These are phyloP conservation scores for Coemansia sp. DNA, from an alignment of 192 early-diverging fungal species.

Conservation along the genomic window DNA sequence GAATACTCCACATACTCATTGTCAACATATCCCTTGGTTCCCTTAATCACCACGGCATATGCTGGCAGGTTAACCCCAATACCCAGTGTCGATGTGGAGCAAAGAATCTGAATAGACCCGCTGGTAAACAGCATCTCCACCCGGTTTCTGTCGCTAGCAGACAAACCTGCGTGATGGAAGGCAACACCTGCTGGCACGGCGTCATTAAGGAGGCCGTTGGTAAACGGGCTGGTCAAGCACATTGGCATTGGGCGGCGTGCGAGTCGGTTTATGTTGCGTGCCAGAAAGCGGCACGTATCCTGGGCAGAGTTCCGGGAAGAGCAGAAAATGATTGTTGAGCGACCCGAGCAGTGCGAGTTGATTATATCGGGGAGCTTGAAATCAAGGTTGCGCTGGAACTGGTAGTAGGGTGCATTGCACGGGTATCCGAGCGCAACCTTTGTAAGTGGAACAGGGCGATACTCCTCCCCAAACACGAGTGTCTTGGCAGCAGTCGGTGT, in stretches of 20 bases:
- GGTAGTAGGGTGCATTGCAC: constrained; percentile 40
- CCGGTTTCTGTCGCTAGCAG: constrained; percentile 26
- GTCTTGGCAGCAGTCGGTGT: constrained; percentile 12
- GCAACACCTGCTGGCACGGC: constrained; percentile 58
- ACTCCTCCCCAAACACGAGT: constrained; percentile 66
- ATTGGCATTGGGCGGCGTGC: constrained; percentile 8
- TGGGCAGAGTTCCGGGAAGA: constrained; percentile 44
- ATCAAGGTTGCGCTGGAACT: constrained; percentile 58
- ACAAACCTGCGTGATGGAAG: constrained; percentile 66
- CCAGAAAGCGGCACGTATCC: constrained; percentile 27
- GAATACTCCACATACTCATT: constrained; percentile 53
- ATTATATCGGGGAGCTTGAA: constrained; percentile 46
- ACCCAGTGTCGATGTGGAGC: constrained; percentile 73
- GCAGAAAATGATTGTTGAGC: constrained; percentile 44
- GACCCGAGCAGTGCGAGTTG: constrained; percentile 24
- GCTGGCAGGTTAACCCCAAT: constrained; percentile 79
- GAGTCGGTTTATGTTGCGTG: constrained; percentile 14
- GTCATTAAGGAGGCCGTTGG: constrained; percentile 33
- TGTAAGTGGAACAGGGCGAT: constrained; percentile 57
- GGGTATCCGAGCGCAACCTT: constrained; percentile 55
- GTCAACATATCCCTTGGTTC: constrained; percentile 51
- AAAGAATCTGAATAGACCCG: constrained; percentile 55
- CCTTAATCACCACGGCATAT: constrained; percentile 67
- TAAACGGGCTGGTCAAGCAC: constrained; percentile 13
- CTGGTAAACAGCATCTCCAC: constrained; percentile 57